Conservation (phyloP, 768 basidiomycete species). For the Dacryopinax spathularia region DNA sequence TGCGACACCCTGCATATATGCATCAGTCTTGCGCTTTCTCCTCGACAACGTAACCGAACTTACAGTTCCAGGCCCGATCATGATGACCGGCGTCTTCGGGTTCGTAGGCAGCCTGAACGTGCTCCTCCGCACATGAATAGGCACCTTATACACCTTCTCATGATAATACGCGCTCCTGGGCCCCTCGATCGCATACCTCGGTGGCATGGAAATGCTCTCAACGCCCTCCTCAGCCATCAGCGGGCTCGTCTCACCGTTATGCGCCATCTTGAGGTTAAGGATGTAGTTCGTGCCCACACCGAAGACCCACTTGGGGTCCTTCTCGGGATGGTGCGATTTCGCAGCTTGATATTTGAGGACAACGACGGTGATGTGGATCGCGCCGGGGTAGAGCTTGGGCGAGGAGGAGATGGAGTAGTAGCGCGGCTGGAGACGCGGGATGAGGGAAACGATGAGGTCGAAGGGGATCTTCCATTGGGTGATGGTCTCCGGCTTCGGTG, state of each 20-base stretch:
- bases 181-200: slow-evolving; percentile 75
- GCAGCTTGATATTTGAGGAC: slow-evolving; percentile 74
- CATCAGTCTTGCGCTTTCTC: slow-evolving; percentile 8
- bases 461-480: slow-evolving; percentile 87
- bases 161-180: slow-evolving; percentile 73
- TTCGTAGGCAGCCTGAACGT: slow-evolving; percentile 96
- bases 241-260: slow-evolving; percentile 41
- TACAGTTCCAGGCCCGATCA: slow-evolving; percentile 97
- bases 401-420: slow-evolving; percentile 98
- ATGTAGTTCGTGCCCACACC: slow-evolving; percentile 94
- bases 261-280: slow-evolving; percentile 73
- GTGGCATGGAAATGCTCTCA: slow-evolving; percentile 32
- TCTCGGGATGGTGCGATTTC: slow-evolving; percentile 36
- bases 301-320: slow-evolving; percentile 48
- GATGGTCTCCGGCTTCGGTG: slow-evolving; percentile 57
- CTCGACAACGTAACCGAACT: slow-evolving; percentile 25
- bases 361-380: slow-evolving; percentile 89
- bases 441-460: slow-evolving; percentile 87
- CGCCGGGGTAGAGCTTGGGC: slow-evolving; percentile 76
- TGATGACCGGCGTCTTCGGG: slow-evolving; percentile 95
- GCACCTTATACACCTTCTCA: slow-evolving; percentile 62
- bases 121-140: slow-evolving; percentile 86
- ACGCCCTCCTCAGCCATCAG: slow-evolving; percentile 25
- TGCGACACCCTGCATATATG: slow-evolving; percentile 88
- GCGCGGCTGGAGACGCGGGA: slow-evolving; percentile 87